A percentile compares a stretch with the other conserved stretches of the same genome.
Conservation (phyloP, 257 asterid genomes). For the Catharanthus roseus region DNA sequence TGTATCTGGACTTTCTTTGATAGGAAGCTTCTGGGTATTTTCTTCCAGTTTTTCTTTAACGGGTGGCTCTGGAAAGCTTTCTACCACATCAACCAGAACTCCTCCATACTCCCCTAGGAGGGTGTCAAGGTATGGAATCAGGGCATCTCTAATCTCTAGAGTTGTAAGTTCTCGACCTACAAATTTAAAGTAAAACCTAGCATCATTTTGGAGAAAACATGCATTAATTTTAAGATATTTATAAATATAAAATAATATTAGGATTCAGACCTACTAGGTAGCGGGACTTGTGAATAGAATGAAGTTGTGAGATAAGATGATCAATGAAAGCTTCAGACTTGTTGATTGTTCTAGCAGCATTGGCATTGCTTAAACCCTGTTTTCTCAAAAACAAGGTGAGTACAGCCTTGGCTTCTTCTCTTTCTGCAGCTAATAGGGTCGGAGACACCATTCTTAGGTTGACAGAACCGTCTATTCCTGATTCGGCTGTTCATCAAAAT, state of each 20-base stretch:
- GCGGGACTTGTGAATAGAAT: constrained; percentile 82
- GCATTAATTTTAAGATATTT: neutral
- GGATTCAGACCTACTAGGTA: constrained; percentile 87
- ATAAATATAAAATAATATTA: neutral
- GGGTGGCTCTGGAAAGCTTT: constrained; percentile 71
- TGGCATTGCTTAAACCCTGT: constrained; percentile 71
- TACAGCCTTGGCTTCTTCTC: constrained; percentile 95
- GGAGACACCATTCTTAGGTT: constrained; percentile 61
- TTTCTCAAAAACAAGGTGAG: constrained; percentile 76
- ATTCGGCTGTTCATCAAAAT: constrained; percentile 49
- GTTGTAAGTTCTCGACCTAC: constrained; percentile 95
- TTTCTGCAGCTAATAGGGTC: constrained; percentile 76
- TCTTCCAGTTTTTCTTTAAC: constrained; percentile 43
- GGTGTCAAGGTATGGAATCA: constrained; percentile 71
- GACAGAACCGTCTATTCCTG: constrained; percentile 64
- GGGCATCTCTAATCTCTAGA: constrained; percentile 87
- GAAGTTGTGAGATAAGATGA: constrained; percentile 78
- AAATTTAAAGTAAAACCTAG: constrained; percentile 12
- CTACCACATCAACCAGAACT: constrained; percentile 61
- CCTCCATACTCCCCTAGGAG: constrained; percentile 65
- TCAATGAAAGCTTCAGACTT: constrained; percentile 80
- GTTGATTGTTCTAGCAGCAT: constrained; percentile 67
- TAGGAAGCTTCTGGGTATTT: constrained; percentile 29
- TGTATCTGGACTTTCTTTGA: constrained; percentile 29
- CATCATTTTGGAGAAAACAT: constrained; percentile 7